phyloP scores from a whole-genome alignment of 1,139 yeast genomes.

The Scheffersomyces illinoinensis region DNA sequence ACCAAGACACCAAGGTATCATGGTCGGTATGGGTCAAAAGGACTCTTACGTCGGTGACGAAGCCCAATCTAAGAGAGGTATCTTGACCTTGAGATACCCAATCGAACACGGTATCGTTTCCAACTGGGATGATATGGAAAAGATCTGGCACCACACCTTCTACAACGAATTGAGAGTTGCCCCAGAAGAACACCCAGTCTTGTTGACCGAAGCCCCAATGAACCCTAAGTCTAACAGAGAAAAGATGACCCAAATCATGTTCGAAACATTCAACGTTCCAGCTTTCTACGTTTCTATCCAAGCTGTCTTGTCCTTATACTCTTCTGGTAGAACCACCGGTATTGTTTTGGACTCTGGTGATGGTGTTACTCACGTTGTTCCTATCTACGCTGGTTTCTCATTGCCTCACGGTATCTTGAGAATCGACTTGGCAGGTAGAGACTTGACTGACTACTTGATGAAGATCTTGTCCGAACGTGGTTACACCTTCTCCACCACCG shows the following conservation, averaged over 20 bases:
- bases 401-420: constrained; percentile 98
- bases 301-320: constrained; percentile 96
- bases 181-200: constrained; percentile 98
- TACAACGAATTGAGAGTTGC: constrained; percentile 98
- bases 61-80: constrained; percentile 99
- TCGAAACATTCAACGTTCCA: constrained; percentile 98
- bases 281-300: constrained; percentile 98
- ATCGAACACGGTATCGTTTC: constrained; percentile 99
- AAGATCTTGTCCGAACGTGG: constrained; percentile 98
- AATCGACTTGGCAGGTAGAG: constrained; percentile 99
- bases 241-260: constrained; percentile 98
- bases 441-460: constrained; percentile 97
- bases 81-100: constrained; percentile 96
- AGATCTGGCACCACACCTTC: constrained; percentile 98
- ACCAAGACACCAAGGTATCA: constrained; percentile 99
- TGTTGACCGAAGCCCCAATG: constrained; percentile 98
- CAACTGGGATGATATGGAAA: constrained; percentile 99
- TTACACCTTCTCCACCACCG: constrained; percentile 97
- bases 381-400: constrained; percentile 99
- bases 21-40: constrained; percentile 99
- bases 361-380: constrained; percentile 99
- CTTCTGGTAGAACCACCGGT: constrained; percentile 99
- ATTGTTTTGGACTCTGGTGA: constrained; percentile 99
- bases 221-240: constrained; percentile 99
- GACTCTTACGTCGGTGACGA: constrained; percentile 99